Base-by-base conservation (phyloP, 2,329 filamentous ascomycete genomes). In the Zalaria sp. region DNA sequence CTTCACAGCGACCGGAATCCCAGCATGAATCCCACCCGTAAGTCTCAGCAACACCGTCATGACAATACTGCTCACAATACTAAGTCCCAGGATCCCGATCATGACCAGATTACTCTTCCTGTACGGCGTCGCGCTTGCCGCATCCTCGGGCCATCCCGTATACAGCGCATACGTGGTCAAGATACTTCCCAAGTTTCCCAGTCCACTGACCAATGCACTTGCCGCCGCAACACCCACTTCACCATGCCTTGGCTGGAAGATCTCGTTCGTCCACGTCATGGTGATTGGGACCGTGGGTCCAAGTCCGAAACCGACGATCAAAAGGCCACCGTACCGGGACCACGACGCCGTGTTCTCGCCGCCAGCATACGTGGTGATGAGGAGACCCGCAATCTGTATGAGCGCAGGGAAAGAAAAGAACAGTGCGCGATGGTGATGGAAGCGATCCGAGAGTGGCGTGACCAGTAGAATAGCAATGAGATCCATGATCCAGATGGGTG, bases 221-320 rank as follows among this genome's bases (percentile, higher is more conserved):
- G 87, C 86, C 9, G 87, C 82, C 3, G 87, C 87, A 5, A 94
- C 86, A 42, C 87, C 87, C 25, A 94, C 84, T 61, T 94, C 87
- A 37, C 87, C 85, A 55, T 94, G 87, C 8, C 87, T 81, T 28
- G 75, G 74, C 63, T 93, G 86, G 67, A 94, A 94, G 55, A 93
- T 81, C 62, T 93, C 83, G 47, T 79, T 84, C 28, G 83, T 86
- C 87, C 87, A 93, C 31, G 86, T 81, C 87, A 94, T 94, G 59
- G 83, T 89, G 54, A 89, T 89, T 7, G 87, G 87, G 1, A 93
- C 86, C 0, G 87, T 93, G 3, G 87, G 87, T 1, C 87, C 87
- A 2, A 94, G 77, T 0, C 87, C 87, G 54, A 93, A 93, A 4
- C 87, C 87, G 31, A 94, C 81, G 64, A 94, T 80, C 39, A 94